phyloP scores from a whole-genome alignment of 495 filamentous ascomycete species.

The Cercophora sp. region DNA sequence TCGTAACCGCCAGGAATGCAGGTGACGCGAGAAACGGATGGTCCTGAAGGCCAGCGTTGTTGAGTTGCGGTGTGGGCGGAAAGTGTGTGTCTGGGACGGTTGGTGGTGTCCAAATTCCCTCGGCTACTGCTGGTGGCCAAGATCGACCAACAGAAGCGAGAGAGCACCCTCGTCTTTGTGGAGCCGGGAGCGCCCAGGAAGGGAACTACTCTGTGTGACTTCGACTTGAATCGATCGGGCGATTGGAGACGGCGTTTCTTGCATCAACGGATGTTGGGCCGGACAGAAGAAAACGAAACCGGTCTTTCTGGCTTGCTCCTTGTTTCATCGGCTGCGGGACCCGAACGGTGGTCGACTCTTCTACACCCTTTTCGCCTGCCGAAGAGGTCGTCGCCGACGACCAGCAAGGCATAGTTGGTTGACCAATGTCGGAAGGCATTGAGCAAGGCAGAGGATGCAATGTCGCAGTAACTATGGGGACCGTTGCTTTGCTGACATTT shows the following conservation, averaged over 20 bases:
- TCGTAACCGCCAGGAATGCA: conserved; percentile 11
- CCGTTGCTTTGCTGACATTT: neutral
- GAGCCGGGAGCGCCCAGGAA: neutral
- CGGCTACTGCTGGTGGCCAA: no score
- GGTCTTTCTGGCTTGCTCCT: neutral
- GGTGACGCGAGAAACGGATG: neutral
- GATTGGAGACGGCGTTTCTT: neutral
- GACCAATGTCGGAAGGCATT: neutral
- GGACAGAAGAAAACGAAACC: neutral
- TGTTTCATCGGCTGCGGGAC: neutral
- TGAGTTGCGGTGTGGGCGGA: no score
- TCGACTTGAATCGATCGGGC: neutral
- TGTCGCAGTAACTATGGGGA: conserved; percentile 6
- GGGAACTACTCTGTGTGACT: neutral
- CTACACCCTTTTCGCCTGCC: neutral
- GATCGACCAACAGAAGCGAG: no score
- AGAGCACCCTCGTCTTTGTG: no score
- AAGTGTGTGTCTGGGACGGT: neutral
- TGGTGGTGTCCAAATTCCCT: neutral
- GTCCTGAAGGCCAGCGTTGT: neutral
- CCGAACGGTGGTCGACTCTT: neutral
- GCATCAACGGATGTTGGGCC: conserved; percentile 2
- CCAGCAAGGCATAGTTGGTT: neutral
- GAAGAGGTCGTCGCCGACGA: neutral
- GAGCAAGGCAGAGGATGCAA: neutral